Evolutionary conservation across 352 stramenopile species (phyloP).

Genomic region (Pythium grandisporangium): DNA sequence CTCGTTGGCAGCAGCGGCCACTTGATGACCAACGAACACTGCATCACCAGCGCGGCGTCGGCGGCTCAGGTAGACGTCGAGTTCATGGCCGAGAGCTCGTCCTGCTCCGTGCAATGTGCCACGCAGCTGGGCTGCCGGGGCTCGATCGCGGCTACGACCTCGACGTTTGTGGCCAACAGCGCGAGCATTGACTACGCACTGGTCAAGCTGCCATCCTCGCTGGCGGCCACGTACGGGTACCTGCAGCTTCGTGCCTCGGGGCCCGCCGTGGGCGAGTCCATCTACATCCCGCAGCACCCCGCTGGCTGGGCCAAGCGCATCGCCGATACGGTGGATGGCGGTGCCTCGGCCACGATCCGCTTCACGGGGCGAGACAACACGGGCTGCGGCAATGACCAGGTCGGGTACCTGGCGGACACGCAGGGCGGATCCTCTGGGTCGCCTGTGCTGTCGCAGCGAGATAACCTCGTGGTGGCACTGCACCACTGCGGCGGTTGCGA

Average conservation of each 20-base stretch:
- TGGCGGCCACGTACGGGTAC: conserved; percentile 11
- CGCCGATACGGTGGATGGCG: conserved; percentile 5
- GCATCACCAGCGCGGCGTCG: conserved; percentile 4
- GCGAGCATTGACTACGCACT: conserved; percentile 2
- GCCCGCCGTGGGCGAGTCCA: conserved; percentile 6
- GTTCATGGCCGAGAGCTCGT: conserved; percentile 12
- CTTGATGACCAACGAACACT: conserved; percentile 18
- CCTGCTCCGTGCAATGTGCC: conserved; percentile 8
- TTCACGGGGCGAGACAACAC: conserved; percentile 1
- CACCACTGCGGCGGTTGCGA: conserved; percentile 24
- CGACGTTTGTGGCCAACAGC: conserved; percentile 13
- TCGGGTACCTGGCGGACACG: conserved; percentile 23
- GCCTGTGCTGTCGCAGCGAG: conserved; percentile 12
- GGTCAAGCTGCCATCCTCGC: background rate
- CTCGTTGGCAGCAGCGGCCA: conserved; percentile 16
- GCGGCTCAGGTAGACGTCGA: conserved; percentile 15
- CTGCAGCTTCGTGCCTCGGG: conserved; percentile 10
- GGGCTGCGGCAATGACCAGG: conserved; percentile 16
- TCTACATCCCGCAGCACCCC: conserved; percentile 15
- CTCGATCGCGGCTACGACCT: conserved; percentile 5
- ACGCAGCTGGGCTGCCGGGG: conserved; percentile 14
- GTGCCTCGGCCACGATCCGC: conserved; percentile 3
- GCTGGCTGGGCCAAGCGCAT: conserved; percentile 13
- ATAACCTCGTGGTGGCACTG: conserved; percentile 21
- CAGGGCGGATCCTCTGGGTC: conserved; percentile 16